Base-by-base conservation (phyloP, 257 asterid genomes). In the Primulina eburnea region DNA sequence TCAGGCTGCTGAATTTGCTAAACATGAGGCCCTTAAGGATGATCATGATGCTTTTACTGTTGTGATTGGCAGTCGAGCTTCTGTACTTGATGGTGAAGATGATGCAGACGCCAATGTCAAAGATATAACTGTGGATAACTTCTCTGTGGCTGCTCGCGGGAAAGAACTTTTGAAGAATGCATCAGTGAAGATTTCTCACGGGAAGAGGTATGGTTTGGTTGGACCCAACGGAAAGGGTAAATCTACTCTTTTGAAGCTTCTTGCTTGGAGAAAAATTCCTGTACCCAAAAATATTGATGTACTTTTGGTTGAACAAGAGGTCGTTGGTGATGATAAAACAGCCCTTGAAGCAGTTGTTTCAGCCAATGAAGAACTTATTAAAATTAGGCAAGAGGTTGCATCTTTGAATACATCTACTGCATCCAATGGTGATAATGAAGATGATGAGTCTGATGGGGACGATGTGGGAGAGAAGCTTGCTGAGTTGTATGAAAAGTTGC, bases 171-270 rank as follows among this genome's bases (percentile, higher is more conserved):
- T 88, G 80, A 86, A 82, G 77, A 86, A 86, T 64, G 71, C 89
- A 8, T 74, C 88, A 0, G 87, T 88, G 2, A 88, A 84, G 69
- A 84, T 88, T 28, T 84, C 95, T 61, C 90, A 88, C 68, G 92
- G 95, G 40, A 88, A 82, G 82, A 79, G 95, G 73, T 88, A 88
- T 66, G 92, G 95, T 35, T 75, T 86, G 68, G 85, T 86, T 5
- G 95, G 95, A 60, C 95, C 95, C 10, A 88, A 88, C 61, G 95
- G 95, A 34, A 88, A 68, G 83, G 95, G 95, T 28, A 88, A 88
- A 79, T 88, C 95, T 32, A 88, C 95, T 28, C 82, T 85, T 2
- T 78, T 85, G 56, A 85, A 85, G 80, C 90, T 85, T 32, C 87
- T 85, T 74, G 86, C 90, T 47, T 82, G 90, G 88, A 80, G 88